Base-by-base conservation (phyloP, 192 early-diverging fungal species). In the Linnemannia elongata region DNA sequence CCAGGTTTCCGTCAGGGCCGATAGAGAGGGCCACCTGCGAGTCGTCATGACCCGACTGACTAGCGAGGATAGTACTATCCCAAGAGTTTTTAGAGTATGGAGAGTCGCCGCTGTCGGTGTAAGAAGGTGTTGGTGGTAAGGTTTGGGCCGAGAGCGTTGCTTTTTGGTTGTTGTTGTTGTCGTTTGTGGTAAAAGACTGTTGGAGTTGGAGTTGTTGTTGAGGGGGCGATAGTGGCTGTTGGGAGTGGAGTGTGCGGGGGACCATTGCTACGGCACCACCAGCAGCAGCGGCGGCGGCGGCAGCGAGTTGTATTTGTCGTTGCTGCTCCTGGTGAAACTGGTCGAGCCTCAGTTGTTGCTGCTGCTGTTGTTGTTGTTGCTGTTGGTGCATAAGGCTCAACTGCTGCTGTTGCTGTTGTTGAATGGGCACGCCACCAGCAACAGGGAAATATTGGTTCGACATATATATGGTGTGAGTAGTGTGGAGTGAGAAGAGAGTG, bases 351-450 rank as follows among this genome's bases (percentile, higher is more conserved):
- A 83, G 76, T 33, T 84, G 81, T 54, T 82, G 75, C 18, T 81
- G 79, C 36, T 81, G 81, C 75, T 76, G 79, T 15, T 76, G 80
- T 7, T 76, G 74, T 20, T 81, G 81, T 70, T 76, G 79, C 22
- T 76, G 80, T 18, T 76, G 74, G 17, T 81, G 79, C 79, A 81
- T 36, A 5, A 75, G 60, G 9, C 72, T 74, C 73, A 74, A 35
- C 45, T 77, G 82, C 47, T 81, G 79, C 35, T 81, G 79, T 30
- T 82, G 81, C n/a, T 82, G 81, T 30, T 75, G 83, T 22, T 79
- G 83, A 42, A 85, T 55, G 18, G 80, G 52, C 9, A 69, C 35
- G 35, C 45, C 70, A 42, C 70, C 75, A 39, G 72, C 72, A 45
- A 72, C 82, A 38, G 82, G 20, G 68, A 72, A 84, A 45, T 75